Base-by-base conservation (phyloP, 1,139 yeast species). In the Saccharomyces pastorianus region DNA sequence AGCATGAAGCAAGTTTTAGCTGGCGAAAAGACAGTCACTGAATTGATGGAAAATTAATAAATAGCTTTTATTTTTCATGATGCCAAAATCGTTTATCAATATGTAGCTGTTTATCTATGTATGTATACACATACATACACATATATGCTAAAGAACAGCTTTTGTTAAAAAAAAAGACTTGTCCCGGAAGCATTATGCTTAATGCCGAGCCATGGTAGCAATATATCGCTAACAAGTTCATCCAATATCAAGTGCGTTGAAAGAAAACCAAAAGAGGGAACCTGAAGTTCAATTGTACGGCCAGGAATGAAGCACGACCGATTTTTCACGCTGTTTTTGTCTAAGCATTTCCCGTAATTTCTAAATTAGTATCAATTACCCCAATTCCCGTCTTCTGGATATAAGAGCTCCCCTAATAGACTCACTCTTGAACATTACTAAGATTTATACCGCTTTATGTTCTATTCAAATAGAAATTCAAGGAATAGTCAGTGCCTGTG, bases 1-100 rank as follows among this genome's bases (percentile, higher is more conserved):
- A 79, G 79, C 59, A 77, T 85, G 58, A 71, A 78, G 64, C 66
- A 69, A 32, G 77, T 82, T 29, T 68, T 77, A 51, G 69, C 69
- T 28, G 81, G 80, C 41, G 73, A 74, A 58, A 70, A 71, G 56
- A 72, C 79, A 11, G 68, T 80, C 48, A 66, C 68, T 44, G 73
- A 73, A 47, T 60, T 74, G 57, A 68, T 72, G 64, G 75, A 74
- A 55, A 74, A 75, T 55, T 64, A 58, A 20, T 20, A 20, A 20
- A 20, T 20, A 20, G 1, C 23, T 20, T 20, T 20, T 1, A 20
- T 20, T 20, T 20, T 20, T 20, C 23, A 20, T 20, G 23, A 20
- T 20, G 0, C 23, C 23, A 20, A 20, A 20, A 20, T 1, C 23
- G 23, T 1, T 20, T 20, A 20, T 20, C 23, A 20, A 20, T 20